These are phyloP conservation scores for Apiospora marii DNA, from an alignment of 2,329 filamentous ascomycete species.

Conservation along the genomic window DNA sequence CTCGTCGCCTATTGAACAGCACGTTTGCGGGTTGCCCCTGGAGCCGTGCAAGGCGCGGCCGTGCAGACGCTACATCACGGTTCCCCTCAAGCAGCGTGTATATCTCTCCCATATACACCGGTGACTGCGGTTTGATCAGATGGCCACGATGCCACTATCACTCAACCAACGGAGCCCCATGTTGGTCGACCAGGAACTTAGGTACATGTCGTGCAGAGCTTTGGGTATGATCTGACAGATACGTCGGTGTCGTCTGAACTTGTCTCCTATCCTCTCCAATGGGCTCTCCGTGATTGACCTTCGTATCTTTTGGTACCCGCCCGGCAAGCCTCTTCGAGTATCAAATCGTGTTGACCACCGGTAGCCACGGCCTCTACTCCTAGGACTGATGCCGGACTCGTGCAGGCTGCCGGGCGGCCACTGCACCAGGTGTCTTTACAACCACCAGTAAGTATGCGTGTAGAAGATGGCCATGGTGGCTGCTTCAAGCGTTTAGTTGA, in stretches of 20 bases:
- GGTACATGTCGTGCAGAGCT: too few relatives aligned
- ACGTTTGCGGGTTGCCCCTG: neutral
- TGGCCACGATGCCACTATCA: too few relatives aligned
- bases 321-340: neutral
- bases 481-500: neutral
- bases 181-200: too few relatives aligned
- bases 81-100: too few relatives aligned
- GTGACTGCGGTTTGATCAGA: too few relatives aligned
- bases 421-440: neutral
- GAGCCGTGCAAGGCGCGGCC: too few relatives aligned
- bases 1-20: too few relatives aligned
- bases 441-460: neutral
- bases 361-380: neutral
- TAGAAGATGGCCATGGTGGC: neutral
- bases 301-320: neutral
- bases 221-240: neutral
- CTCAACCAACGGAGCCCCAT: too few relatives aligned
- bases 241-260: neutral
- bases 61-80: too few relatives aligned
- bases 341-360: neutral
- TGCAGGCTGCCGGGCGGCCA: neutral
- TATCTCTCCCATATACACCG: too few relatives aligned
- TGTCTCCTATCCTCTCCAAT: neutral
- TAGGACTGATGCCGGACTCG: neutral
- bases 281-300: too few relatives aligned